These are phyloP conservation scores for Escovopsis sp. DNA, from an alignment of 2,329 filamentous ascomycete genomes.

Conservation along the genomic window DNA sequence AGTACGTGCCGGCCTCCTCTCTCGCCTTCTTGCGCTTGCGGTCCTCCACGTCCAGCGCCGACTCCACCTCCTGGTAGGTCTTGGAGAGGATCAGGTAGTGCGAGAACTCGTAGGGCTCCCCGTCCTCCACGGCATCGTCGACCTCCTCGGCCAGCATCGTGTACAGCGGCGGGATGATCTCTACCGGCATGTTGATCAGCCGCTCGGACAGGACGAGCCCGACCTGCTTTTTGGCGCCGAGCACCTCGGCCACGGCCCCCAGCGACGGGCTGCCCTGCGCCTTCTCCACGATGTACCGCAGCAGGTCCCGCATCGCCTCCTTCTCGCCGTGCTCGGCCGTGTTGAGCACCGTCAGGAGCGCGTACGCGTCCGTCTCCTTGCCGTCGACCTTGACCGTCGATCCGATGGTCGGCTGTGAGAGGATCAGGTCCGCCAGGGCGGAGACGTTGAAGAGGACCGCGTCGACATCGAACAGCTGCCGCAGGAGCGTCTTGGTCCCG, in stretches of 20 bases:
- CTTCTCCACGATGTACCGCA: conserved; percentile 52
- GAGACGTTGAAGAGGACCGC: conserved; percentile 76
- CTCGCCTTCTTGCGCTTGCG: conserved; percentile 50
- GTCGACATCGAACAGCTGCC: conserved; percentile 87
- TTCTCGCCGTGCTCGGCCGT: conserved; percentile 64
- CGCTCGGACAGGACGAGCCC: conserved; percentile 85
- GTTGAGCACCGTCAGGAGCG: conserved; percentile 81
- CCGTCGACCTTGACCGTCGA: conserved; percentile 97
- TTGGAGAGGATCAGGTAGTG: conserved; percentile 89
- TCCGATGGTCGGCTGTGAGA: conserved; percentile 75
- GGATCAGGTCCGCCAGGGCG: conserved; percentile 68
- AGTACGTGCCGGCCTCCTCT: conserved; percentile 51
- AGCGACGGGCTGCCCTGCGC: conserved; percentile 40
- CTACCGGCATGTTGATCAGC: conserved; percentile 90
- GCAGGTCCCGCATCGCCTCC: conserved; percentile 54
- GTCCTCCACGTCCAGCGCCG: conserved; percentile 53
- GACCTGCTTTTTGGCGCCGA: conserved; percentile 44
- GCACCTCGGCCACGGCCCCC: conserved; percentile 39
- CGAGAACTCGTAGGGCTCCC: conserved; percentile 83
- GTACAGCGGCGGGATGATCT: conserved; percentile 89
- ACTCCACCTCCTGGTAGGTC: conserved; percentile 80
- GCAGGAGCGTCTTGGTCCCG: conserved; percentile 75
- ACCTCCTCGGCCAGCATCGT: conserved; percentile 88
- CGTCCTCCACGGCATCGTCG: conserved; percentile 71
- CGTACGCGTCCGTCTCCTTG: conserved; percentile 82